Base-by-base conservation (phyloP, 2,329 filamentous ascomycete species). In the Colletotrichum zoysiae region DNA sequence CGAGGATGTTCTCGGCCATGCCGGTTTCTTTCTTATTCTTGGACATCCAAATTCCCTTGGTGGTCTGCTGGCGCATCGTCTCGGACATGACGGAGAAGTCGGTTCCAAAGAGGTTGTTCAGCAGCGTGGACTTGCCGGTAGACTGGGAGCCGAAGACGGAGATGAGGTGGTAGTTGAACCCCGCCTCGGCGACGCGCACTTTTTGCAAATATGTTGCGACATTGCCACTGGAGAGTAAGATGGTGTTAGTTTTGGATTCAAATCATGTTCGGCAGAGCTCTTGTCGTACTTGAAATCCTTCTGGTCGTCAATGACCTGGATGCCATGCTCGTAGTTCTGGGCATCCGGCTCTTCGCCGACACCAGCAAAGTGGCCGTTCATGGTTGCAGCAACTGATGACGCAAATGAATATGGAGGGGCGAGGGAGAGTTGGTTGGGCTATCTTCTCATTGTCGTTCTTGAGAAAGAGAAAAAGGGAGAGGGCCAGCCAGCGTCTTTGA, bases 31-130 rank as follows among this genome's bases (percentile, higher is more conserved):
- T 87, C 86, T 97, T 97, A 84, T 98, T 98, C 86, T 97, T 97
- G 75, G 95, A 97, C 92, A 99, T 92, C 96, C 96, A 99, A 81
- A 99, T 99, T 79, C 96, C 96, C 86, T 98, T 99, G 56, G 96
- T 99, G 0, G 96, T 99, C 87, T 99, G 96, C 74, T 95, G 91
- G 75, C 96, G 90, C 82, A 98, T 95, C 74, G 91, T 88, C 87
- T 99, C 96, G 77, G 94, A 94, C 96, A 99, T 99, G 80, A 99
- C 95, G 76, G 94, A 95, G 85, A 99, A 99, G 69, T 95, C 89
- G 76, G 96, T 99, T 74, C 94, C 94, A 81, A 99, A 99, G 69
- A 99, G 91, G 83, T 95, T 88, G 85, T 99, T 99, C 75, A 99
- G 90, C 57, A 99, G 88, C 7, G 96, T 99, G 57, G 96, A 98